phyloP scores from a whole-genome alignment of 768 basidiomycete genomes.

The Polyporus arcularius region DNA sequence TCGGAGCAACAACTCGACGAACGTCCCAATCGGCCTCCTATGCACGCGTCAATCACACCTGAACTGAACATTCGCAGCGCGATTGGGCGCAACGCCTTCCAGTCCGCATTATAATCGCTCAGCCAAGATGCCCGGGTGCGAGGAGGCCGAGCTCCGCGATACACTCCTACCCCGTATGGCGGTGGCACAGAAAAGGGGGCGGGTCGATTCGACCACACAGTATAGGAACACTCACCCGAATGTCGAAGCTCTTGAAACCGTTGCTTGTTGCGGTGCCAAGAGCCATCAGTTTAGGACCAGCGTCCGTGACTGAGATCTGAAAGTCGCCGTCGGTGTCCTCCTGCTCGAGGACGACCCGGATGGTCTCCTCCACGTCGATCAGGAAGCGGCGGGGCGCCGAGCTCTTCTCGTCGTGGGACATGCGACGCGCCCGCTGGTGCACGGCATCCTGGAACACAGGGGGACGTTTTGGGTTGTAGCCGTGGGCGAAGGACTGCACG shows the following conservation, averaged over 20 bases:
- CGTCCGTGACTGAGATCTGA: conserved; percentile 94
- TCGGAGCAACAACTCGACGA: not conserved
- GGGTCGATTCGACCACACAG: not conserved
- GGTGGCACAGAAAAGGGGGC: not conserved
- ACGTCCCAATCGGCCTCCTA: not conserved
- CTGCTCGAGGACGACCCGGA: conserved; percentile 93
- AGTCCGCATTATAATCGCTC: not conserved
- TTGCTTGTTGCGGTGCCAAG: conserved; percentile 97
- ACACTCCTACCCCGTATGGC: not conserved
- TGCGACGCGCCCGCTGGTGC: conserved; percentile 70
- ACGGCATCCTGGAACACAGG: conserved; percentile 79
- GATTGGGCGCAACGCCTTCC: not conserved
- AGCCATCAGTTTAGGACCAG: conserved; percentile 94
- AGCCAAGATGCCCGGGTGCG: not conserved
- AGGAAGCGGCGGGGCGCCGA: conserved; percentile 85
- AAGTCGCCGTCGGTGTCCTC: conserved; percentile 98
- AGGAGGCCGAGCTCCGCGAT: not conserved
- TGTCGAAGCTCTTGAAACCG: conserved; percentile 97
- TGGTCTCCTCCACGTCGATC: conserved; percentile 97
- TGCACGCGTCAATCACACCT: not conserved
- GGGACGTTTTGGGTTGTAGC: conserved; percentile 64
- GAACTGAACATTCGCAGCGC: not conserved
- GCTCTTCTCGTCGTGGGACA: conserved; percentile 93
- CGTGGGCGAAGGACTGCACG: conserved; percentile 27
- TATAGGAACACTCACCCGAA: conserved; percentile 57